Conservation (phyloP, 371 early-diverging fungal species). For the Mucor circinelloides region DNA sequence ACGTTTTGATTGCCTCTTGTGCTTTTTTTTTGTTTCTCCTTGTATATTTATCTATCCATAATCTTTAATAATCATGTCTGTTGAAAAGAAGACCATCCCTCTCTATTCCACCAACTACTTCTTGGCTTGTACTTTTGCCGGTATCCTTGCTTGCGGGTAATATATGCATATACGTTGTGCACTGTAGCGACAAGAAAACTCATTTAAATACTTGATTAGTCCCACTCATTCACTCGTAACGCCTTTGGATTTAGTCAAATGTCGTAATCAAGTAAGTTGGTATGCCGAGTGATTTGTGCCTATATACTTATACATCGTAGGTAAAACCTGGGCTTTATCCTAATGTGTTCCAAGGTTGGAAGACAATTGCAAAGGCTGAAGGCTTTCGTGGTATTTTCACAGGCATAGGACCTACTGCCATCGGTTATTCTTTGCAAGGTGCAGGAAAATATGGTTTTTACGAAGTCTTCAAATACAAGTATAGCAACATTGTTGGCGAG, state of each 20-base stretch:
- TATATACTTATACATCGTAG: slow-evolving; percentile 2
- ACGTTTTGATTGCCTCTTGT: not conserved
- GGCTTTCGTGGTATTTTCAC: slow-evolving; percentile 77
- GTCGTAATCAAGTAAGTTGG: slow-evolving; percentile 60
- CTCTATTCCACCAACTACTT: slow-evolving; percentile 52
- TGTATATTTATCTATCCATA: not conserved
- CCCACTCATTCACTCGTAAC: slow-evolving; percentile 71
- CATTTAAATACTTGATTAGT: slow-evolving; percentile 29
- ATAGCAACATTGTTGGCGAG: slow-evolving; percentile 67
- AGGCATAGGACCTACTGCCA: slow-evolving; percentile 79
- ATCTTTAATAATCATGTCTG: not conserved
- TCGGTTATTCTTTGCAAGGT: slow-evolving; percentile 91
- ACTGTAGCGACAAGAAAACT: not conserved
- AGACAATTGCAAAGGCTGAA: slow-evolving; percentile 63
- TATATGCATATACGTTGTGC: not conserved
- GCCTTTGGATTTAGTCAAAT: slow-evolving; percentile 77
- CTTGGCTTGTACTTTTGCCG: slow-evolving; percentile 61
- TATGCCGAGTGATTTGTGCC: not conserved
- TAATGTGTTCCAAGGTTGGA: slow-evolving; percentile 71
- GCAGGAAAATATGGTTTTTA: slow-evolving; percentile 88
- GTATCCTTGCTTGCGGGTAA: slow-evolving; percentile 63
- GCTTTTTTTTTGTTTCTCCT: not conserved
- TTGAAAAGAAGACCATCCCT: slow-evolving; percentile 4
- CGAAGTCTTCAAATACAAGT: slow-evolving; percentile 82
- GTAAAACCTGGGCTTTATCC: slow-evolving; percentile 70